Evolutionary conservation across 306 rosid species (phyloP).

Genomic region (Vachellia pachyceras): DNA sequence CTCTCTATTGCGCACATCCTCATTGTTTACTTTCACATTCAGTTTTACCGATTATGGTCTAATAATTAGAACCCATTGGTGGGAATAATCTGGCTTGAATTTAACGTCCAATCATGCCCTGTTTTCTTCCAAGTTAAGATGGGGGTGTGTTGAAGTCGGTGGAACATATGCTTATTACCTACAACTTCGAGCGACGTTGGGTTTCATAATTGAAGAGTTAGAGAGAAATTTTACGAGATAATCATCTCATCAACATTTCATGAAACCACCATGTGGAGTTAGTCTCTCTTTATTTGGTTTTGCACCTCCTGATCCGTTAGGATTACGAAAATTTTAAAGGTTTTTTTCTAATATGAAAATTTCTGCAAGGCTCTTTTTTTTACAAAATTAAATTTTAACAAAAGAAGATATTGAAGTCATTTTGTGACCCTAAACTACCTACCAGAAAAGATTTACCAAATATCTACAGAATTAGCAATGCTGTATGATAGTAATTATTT

Average conservation of each 20-base stretch:
- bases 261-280: background rate
- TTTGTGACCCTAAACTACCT: background rate
- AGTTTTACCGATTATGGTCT: background rate
- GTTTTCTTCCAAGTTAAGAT: conserved; percentile 41
- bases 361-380: no score
- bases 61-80: background rate
- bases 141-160: conserved; percentile 26
- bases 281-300: background rate
- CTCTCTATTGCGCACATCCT: background rate
- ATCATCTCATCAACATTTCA: background rate
- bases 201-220: conserved; percentile 17
- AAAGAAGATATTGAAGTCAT: background rate
- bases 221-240: background rate
- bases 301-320: background rate
- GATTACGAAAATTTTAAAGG: no score
- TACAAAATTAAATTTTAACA: no score
- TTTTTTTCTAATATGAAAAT: no score
- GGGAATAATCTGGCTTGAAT: background rate
- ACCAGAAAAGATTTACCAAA: background rate
- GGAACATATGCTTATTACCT: conserved; percentile 26
- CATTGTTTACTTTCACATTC: background rate
- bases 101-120: conserved; percentile 35
- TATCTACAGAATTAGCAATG: no score
- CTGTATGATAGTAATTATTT: background rate
- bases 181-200: background rate